Conservation (phyloP, 1,284 basidiomycete species). For the Pterulicium gracile region DNA sequence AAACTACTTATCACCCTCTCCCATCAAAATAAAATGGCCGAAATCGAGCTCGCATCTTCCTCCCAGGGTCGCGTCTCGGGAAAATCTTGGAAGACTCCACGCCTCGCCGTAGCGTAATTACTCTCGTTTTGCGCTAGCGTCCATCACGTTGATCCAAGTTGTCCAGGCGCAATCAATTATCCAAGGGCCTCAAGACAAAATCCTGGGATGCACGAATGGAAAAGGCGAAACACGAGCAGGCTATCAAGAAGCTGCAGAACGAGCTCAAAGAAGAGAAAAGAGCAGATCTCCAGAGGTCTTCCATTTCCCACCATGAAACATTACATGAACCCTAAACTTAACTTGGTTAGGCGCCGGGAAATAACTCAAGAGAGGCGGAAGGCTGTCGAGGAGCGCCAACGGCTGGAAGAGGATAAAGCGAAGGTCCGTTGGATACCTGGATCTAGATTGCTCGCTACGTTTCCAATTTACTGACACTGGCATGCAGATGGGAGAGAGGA, state of each 20-base stretch:
- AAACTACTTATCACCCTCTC: background rate
- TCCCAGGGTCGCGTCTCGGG: conserved; percentile 52
- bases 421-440: conserved; percentile 52
- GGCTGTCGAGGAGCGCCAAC: conserved; percentile 56
- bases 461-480: conserved; percentile 5
- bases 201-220: conserved; percentile 60
- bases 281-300: conserved; percentile 51
- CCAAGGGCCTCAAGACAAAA: conserved; percentile 51
- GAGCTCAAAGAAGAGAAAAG: conserved; percentile 70
- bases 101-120: conserved; percentile 52
- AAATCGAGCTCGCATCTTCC: conserved; percentile 36
- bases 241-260: conserved; percentile 59
- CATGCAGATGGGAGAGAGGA: conserved; percentile 65
- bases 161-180: conserved; percentile 57
- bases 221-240: conserved; percentile 48
- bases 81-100: conserved; percentile 56
- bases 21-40: conserved; percentile 2
- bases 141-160: conserved; percentile 8
- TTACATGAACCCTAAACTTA: conserved; percentile 3
- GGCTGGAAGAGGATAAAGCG: conserved; percentile 62
- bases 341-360: conserved; percentile 41
- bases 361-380: conserved; percentile 45
- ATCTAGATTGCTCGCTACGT: conserved; percentile 6
- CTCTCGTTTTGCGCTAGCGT: conserved; percentile 5
- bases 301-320: conserved; percentile 5